phyloP scores from a whole-genome alignment of 2,329 filamentous ascomycete genomes.

The Sporothrix protearum region DNA sequence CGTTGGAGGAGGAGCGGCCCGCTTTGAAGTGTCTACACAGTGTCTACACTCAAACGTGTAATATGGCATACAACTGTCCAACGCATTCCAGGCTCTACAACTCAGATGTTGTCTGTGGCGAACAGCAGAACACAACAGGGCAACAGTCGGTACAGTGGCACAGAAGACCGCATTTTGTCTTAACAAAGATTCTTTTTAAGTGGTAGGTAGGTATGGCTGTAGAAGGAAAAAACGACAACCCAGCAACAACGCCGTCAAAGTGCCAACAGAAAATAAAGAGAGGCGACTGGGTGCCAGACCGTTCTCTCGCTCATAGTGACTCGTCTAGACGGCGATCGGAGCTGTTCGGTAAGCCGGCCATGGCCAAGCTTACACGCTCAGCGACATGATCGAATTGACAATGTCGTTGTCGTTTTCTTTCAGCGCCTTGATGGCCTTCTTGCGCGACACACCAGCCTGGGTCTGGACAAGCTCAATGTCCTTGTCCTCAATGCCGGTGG shows the following conservation, averaged over 20 bases:
- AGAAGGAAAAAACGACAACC: conserved; percentile 5
- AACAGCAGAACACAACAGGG: not conserved
- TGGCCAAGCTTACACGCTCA: conserved; percentile 68
- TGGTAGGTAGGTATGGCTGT: not conserved
- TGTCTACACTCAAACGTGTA: no score
- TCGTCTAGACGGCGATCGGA: not conserved
- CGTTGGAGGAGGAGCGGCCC: not conserved
- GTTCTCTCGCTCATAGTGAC: not conserved
- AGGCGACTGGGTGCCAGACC: not conserved
- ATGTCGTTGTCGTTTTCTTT: conserved; percentile 99
- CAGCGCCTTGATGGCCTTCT: conserved; percentile 97
- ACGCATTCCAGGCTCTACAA: not conserved
- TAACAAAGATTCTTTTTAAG: not conserved
- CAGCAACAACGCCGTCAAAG: not conserved
- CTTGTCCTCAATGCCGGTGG: conserved; percentile 93
- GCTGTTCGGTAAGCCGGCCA: not conserved
- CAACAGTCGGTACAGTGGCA: no score
- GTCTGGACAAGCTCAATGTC: conserved; percentile 99
- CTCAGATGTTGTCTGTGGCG: no score
- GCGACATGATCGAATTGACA: conserved; percentile 99
- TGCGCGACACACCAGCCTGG: conserved; percentile 92
- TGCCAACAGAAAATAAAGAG: not conserved
- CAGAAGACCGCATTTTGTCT: not conserved
- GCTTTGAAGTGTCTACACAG: not conserved
- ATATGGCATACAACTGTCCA: no score